These are phyloP conservation scores for Inosperma sp. DNA, from an alignment of 768 basidiomycete genomes.

Conservation along the genomic window DNA sequence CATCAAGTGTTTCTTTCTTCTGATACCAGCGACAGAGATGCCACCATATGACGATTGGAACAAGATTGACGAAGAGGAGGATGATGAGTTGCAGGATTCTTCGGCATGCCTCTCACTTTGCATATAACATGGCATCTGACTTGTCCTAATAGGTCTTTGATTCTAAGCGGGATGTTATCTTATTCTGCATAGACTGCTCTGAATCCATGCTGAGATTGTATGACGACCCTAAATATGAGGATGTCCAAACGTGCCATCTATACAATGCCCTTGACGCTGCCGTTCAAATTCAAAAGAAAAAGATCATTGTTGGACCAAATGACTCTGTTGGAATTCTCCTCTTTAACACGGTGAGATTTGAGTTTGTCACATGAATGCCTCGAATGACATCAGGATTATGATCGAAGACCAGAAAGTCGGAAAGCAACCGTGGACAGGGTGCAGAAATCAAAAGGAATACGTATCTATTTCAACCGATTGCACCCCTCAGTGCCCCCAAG, in stretches of 20 bases:
- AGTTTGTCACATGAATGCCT: neutral
- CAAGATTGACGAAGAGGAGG: constrained; percentile 72
- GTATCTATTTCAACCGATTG: constrained; percentile 71
- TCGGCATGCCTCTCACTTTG: constrained; percentile 40
- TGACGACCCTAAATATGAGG: constrained; percentile 62
- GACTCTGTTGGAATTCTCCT: constrained; percentile 88
- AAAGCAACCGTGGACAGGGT: constrained; percentile 35
- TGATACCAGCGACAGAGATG: constrained; percentile 36
- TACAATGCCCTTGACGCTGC: constrained; percentile 78
- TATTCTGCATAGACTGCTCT: constrained; percentile 97
- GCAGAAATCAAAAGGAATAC: constrained; percentile 67
- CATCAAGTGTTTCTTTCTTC: too few relatives aligned
- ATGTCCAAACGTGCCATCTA: constrained; percentile 68
- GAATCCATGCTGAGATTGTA: constrained; percentile 76
- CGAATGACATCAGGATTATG: constrained; percentile 6
- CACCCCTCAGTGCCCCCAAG: constrained; percentile 71
- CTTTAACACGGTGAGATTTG: constrained; percentile 78
- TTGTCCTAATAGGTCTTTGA: constrained; percentile 50
- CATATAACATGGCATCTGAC: neutral
- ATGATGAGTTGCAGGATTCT: constrained; percentile 71
- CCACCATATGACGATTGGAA: constrained; percentile 79
- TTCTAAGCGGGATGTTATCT: constrained; percentile 75
- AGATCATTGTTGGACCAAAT: constrained; percentile 82
- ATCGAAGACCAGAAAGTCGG: constrained; percentile 40
- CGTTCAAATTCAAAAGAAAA: constrained; percentile 83